Percentiles rank a stretch among this genome's conserved stretches.
phyloP scores from a whole-genome alignment of 352 stramenopile genomes.

The Globisporangium mamillatum region DNA sequence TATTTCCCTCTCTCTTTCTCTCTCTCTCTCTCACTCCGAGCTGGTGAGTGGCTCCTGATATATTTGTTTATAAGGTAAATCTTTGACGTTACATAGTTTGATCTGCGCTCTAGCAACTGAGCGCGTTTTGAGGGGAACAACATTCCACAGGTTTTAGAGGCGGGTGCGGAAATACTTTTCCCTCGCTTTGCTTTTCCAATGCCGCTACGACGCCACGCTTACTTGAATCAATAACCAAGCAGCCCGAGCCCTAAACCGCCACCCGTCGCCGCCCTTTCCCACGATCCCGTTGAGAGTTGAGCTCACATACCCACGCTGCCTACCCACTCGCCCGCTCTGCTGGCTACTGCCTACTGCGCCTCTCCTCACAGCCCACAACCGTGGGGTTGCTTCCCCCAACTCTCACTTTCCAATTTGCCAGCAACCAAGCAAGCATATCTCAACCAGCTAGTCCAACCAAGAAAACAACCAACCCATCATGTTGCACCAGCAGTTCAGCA shows the following conservation, averaged over 20 bases:
- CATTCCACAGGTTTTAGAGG: too few species aligned
- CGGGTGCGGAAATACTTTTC: background rate
- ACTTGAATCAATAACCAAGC: background rate
- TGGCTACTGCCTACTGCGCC: too few species aligned
- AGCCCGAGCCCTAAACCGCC: background rate
- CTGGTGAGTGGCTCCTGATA: background rate
- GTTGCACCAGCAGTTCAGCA: constrained; percentile 22
- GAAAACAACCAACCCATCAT: background rate
- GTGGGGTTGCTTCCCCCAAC: background rate
- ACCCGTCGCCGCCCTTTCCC: background rate
- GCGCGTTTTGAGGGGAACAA: too few species aligned
- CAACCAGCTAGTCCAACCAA: background rate
- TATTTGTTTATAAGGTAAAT: background rate
- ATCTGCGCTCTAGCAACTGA: too few species aligned
- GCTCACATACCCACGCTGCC: background rate
- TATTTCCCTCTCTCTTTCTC: too few species aligned
- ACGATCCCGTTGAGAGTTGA: background rate
- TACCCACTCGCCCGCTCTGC: too few species aligned
- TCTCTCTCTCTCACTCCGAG: background rate
- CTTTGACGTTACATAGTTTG: background rate
- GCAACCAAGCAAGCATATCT: background rate
- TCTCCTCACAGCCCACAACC: background rate
- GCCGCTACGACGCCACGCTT: background rate
- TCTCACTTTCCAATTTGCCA: background rate
- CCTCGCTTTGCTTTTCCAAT: background rate